Conservation (phyloP, 345 rosid species). For the Hevea brasiliensis region DNA sequence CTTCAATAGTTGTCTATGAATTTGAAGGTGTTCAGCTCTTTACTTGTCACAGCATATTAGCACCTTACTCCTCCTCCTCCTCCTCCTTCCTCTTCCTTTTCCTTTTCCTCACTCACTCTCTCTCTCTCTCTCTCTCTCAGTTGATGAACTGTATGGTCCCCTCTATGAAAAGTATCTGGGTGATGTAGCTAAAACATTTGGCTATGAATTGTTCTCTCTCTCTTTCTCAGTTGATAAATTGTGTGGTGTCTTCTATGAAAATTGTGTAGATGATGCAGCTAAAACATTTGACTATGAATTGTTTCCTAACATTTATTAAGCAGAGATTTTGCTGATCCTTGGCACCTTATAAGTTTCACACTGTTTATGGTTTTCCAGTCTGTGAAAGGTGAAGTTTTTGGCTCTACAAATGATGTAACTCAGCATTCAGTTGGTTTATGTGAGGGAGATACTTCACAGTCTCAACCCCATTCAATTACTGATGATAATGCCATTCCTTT, state of each 20-base stretch:
- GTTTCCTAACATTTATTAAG: neutral
- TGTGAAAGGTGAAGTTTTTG: slow-evolving; percentile 13
- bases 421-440: slow-evolving; percentile 15
- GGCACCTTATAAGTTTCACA: neutral
- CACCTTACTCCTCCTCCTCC: too few relatives aligned
- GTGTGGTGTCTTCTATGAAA: neutral
- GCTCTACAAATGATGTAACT: slow-evolving; percentile 16
- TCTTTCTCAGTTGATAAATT: neutral
- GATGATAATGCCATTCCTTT: slow-evolving; percentile 44
- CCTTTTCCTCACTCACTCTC: too few relatives aligned
- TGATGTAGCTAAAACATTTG: too few relatives aligned
- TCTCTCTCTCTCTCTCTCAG: neutral
- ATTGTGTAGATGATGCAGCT: neutral
- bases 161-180: neutral
- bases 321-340: slow-evolving; percentile 2
- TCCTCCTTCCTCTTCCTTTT: too few relatives aligned
- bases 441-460: slow-evolving; percentile 18
- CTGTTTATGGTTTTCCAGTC: slow-evolving; percentile 29
- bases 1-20: too few relatives aligned
- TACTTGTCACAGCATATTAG: too few relatives aligned
- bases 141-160: neutral
- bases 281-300: neutral
- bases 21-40: too few relatives aligned
- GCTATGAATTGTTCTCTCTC: neutral
- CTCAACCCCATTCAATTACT: slow-evolving; percentile 11